Conservation (phyloP, 306 rosid species). For the Cucumis hystrix region DNA sequence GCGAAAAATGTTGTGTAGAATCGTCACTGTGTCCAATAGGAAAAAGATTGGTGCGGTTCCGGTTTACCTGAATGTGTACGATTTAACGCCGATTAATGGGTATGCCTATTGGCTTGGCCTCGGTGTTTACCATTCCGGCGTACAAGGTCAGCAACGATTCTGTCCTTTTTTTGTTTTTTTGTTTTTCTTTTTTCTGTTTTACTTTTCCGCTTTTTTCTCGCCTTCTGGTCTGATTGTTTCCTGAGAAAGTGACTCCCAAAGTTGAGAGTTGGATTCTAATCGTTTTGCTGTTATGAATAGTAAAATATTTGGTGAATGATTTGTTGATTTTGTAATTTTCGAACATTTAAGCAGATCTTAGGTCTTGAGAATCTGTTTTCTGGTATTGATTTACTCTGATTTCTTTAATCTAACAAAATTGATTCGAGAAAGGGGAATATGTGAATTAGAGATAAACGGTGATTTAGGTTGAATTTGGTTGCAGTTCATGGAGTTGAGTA, state of each 20-base stretch:
- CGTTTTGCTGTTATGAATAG: neutral
- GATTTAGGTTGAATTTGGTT: neutral
- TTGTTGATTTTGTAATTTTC: neutral
- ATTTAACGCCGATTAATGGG: slow-evolving; percentile 79
- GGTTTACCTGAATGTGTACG: slow-evolving; percentile 74
- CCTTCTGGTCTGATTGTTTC: neutral
- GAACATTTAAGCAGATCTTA: neutral
- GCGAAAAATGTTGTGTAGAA: slow-evolving; percentile 44
- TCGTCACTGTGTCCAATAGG: slow-evolving; percentile 39
- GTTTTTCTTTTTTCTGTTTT: neutral
- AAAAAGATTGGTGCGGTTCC: slow-evolving; percentile 59
- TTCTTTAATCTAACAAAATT: neutral
- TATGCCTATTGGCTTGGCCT: slow-evolving; percentile 95
- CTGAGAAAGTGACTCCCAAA: neutral
- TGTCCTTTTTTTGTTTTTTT: neutral
- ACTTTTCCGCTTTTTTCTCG: neutral
- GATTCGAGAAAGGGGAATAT: neutral
- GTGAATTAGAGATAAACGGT: neutral
- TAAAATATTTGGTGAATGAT: neutral
- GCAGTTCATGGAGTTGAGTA: slow-evolving; percentile 80
- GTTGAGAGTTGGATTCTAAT: neutral
- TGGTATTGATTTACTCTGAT: neutral
- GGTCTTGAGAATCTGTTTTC: neutral
- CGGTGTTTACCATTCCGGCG: slow-evolving; percentile 33
- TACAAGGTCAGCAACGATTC: slow-evolving; percentile 39